phyloP scores from a whole-genome alignment of 1,139 yeast species.

The Debaryomyces singareniensis region DNA sequence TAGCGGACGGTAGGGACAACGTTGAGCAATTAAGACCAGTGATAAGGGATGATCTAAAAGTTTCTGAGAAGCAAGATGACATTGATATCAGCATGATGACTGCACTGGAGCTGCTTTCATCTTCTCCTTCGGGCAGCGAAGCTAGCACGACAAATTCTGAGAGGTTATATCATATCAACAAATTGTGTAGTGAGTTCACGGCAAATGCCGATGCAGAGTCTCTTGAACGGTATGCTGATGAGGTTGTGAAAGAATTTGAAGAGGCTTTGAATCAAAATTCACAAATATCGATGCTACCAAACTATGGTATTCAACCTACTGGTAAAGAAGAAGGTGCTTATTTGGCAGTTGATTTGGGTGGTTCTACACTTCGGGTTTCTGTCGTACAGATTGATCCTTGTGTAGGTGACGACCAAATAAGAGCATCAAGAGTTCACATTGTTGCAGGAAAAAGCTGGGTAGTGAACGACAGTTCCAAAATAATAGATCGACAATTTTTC shows the following conservation, averaged over 20 bases:
- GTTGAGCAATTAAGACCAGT: too few relatives aligned
- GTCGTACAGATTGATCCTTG: slow-evolving; percentile 28
- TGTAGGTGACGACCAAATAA: slow-evolving; percentile 9
- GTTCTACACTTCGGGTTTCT: slow-evolving; percentile 46
- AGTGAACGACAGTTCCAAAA: slow-evolving; percentile 32
- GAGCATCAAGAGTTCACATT: slow-evolving; percentile 19
- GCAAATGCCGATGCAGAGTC: not conserved
- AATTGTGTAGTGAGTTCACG: not conserved
- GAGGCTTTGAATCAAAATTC: slow-evolving; percentile 24
- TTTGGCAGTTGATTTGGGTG: slow-evolving; percentile 50
- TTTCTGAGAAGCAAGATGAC: too few relatives aligned
- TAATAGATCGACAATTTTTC: slow-evolving; percentile 34
- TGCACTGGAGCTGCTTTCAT: not conserved
- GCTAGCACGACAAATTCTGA: too few relatives aligned
- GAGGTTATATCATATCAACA: too few relatives aligned
- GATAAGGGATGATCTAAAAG: too few relatives aligned
- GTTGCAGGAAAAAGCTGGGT: slow-evolving; percentile 36
- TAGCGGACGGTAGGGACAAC: too few relatives aligned
- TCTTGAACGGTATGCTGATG: not conserved
- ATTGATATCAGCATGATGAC: too few relatives aligned
- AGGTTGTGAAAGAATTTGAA: slow-evolving; percentile 16
- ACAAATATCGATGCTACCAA: slow-evolving; percentile 42
- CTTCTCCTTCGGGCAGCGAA: too few relatives aligned
- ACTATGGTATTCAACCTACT: slow-evolving; percentile 34
- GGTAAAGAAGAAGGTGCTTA: slow-evolving; percentile 39